Base-by-base conservation (phyloP, 805 yeast genomes). In the Kazachstania kunashirensis region DNA sequence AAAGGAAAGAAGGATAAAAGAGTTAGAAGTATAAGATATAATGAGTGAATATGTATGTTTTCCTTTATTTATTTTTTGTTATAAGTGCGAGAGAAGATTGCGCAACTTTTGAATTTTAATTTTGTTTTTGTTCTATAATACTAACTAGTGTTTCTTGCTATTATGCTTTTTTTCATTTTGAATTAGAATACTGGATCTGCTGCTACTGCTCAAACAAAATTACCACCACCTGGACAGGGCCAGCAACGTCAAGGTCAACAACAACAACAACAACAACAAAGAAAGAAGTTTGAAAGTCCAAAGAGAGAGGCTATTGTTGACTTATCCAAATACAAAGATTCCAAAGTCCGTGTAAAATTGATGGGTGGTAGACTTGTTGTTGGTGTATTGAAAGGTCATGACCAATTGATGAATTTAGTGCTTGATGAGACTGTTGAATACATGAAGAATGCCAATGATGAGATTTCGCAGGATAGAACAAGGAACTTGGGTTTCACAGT, bases 271-370 rank as follows among this genome's bases (percentile, higher is more conserved):
- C n/a, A n/a, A n/a, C n/a, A n/a, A n/a, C 58, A 55, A 33, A 55
- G 50, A 44, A 61, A 58, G 42, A 63, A 63, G 46, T 56, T 67
- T 46, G 85, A 79, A 47, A 77, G 85, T 11, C 97, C 96, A 25
- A 83, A 82, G 65, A 81, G 85, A 61, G 96, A 88, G 44, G 94
- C 95, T 16, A 84, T 88, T 41, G 66, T 85, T 38, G 86, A 88
- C 57, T 66, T 92, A 41, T 73, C 78, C 43, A 80, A 76, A 52
- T 84, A 82, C 56, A 74, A 75, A 49, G 94, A 84, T 55, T 68
- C 79, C 47, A 59, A 68, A 46, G 75, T 89, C 28, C 71, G 79
- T 49, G 89, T 88, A 37, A 79, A 82, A 49, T 76, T 92, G 54
- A 71, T 78, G 46, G 94, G 95, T 10, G 96, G 95, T 6, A 75